phyloP scores from a whole-genome alignment of 495 filamentous ascomycete species.

The Cladorrhinum samala region DNA sequence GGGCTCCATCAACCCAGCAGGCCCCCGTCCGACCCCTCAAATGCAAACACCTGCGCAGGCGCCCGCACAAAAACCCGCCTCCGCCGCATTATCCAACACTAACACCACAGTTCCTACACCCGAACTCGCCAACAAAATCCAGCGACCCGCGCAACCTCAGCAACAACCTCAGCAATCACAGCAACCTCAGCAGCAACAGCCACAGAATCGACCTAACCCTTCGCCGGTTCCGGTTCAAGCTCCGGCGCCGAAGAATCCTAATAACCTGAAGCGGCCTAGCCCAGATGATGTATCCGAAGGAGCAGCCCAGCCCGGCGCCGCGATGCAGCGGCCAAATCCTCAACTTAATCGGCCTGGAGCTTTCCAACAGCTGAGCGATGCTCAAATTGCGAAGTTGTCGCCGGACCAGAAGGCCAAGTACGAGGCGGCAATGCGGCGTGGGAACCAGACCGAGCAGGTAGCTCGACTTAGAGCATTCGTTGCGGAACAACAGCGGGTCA shows the following conservation, averaged over 20 bases:
- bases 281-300: constrained; percentile 59
- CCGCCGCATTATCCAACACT: no score
- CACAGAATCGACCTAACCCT: constrained; percentile 7
- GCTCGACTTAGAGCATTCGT: no score
- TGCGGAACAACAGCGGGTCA: no score
- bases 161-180: constrained; percentile 8
- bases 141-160: constrained; percentile 2
- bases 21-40: no score
- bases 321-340: constrained; percentile 27
- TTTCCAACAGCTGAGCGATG: constrained; percentile 4
- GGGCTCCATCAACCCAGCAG: no score
- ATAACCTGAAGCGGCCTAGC: constrained; percentile 49
- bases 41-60: neutral
- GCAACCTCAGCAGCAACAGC: constrained; percentile 13
- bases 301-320: constrained; percentile 36
- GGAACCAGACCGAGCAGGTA: no score
- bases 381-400: neutral
- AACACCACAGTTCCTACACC: neutral
- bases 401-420: neutral
- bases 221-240: constrained; percentile 15
- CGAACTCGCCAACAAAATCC: neutral
- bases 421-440: neutral
- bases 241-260: constrained; percentile 22
- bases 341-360: constrained; percentile 10
- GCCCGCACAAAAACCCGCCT: neutral